A percentile compares a stretch with the other conserved stretches of the same genome.
phyloP scores from a whole-genome alignment of 345 rosid species.

The Eucalyptus erythrocorys region DNA sequence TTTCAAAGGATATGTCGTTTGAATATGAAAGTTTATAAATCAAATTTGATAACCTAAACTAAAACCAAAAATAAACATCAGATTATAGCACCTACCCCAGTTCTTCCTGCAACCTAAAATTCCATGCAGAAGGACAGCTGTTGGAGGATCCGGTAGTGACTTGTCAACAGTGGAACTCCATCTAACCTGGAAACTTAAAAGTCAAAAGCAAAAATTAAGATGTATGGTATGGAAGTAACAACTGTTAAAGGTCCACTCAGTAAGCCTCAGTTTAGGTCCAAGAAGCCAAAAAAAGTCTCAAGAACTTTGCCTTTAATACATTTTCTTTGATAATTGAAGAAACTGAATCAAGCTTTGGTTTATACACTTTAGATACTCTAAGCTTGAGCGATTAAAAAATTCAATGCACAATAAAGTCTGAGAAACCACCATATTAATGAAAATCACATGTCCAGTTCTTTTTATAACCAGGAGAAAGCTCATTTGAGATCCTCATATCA shows the following conservation, averaged over 20 bases:
- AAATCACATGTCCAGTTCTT: not conserved
- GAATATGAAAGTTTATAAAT: not conserved
- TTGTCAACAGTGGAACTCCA: conserved; percentile 64
- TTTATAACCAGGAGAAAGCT: not conserved
- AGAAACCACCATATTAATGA: not conserved
- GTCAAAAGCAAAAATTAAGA: not conserved
- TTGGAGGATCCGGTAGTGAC: conserved; percentile 75
- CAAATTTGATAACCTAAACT: not conserved
- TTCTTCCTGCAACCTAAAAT: conserved; percentile 86
- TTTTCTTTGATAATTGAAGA: not conserved
- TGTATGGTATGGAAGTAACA: not conserved
- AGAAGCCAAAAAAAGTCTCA: not conserved
- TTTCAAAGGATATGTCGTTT: not conserved
- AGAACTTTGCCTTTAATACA: not conserved
- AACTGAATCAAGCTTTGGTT: not conserved
- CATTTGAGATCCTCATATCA: not conserved
- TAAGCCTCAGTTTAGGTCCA: not conserved
- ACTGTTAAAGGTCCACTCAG: not conserved
- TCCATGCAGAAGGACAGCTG: conserved; percentile 91
- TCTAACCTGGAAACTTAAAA: conserved; percentile 40
- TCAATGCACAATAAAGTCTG: not conserved
- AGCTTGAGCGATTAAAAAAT: not conserved
- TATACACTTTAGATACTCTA: not conserved
- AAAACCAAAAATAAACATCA: not conserved
- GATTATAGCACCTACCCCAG: conserved; percentile 52